phyloP scores from a whole-genome alignment of 768 basidiomycete species.

The Crucibulum laeve region DNA sequence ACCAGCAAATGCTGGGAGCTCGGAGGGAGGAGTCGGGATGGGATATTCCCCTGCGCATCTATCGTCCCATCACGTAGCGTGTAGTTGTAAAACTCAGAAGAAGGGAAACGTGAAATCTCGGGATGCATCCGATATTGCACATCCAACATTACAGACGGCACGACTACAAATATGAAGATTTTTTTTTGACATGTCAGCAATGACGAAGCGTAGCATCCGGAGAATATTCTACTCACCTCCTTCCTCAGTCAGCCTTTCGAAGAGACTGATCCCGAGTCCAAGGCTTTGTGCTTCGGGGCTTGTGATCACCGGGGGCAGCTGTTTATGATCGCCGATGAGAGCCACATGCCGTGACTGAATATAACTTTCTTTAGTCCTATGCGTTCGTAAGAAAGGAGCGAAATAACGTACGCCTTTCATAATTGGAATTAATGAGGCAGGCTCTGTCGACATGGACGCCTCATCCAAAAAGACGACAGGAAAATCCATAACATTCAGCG shows the following conservation, averaged over 20 bases:
- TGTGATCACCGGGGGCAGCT: conserved; percentile 84
- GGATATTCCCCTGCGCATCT: conserved; percentile 42
- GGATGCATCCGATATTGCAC: conserved; percentile 98
- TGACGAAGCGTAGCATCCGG: neutral
- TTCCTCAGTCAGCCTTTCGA: conserved; percentile 86
- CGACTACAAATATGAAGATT: too few relatives aligned
- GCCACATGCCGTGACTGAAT: conserved; percentile 73
- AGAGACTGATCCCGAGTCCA: conserved; percentile 78
- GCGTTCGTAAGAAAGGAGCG: conserved; percentile 3
- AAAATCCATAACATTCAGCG: conserved; percentile 75
- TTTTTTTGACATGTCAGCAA: conserved; percentile 1
- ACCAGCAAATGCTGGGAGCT: conserved; percentile 45
- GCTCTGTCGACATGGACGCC: conserved; percentile 95
- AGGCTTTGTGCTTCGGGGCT: conserved; percentile 69
- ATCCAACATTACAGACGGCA: conserved; percentile 91
- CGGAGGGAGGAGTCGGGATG: conserved; percentile 56
- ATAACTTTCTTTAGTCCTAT: conserved; percentile 10
- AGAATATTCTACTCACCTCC: conserved; percentile 45
- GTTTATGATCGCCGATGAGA: conserved; percentile 96
- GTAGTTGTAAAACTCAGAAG: conserved; percentile 74
- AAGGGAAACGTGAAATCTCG: conserved; percentile 81
- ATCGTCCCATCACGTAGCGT: conserved; percentile 74
- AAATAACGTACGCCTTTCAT: conserved; percentile 82
- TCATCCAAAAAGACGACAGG: conserved; percentile 94
- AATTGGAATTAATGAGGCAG: conserved; percentile 83